Evolutionary conservation across 2,329 filamentous ascomycete species (phyloP), one percentile per base, ranked within the genome.

Genomic region (Colletotrichum destructivum): DNA sequence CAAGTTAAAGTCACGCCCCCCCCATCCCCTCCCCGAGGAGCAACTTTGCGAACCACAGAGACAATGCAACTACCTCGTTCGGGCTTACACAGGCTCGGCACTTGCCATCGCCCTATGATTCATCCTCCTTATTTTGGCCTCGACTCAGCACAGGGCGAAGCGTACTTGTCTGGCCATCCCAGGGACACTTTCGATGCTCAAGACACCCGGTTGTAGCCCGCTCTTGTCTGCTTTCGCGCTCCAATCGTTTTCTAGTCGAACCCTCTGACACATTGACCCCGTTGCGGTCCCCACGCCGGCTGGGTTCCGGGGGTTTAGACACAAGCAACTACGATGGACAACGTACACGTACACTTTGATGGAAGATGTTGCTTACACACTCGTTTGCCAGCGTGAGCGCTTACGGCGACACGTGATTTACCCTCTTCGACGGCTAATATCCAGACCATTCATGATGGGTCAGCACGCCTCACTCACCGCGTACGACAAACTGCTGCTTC

Each of bases 1-100:
- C n/a, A n/a, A n/a, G n/a, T n/a, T n/a, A n/a, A n/a, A n/a, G n/a
- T n/a, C n/a, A n/a, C n/a, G n/a, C n/a, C n/a, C n/a, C n/a, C n/a
- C n/a, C n/a, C n/a, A n/a, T n/a, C n/a, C n/a, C n/a, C n/a, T n/a
- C n/a, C n/a, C n/a, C n/a, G n/a, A n/a, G n/a, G n/a, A n/a, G n/a
- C n/a, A n/a, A n/a, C n/a, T n/a, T n/a, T n/a, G n/a, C 47, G 26
- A 18, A 16, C 52, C 3, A n/a, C 16, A 31, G 5, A 16, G 13
- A 13, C 23, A 26, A 26, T 12, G 5, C 23, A 12, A 21, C 7
- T 12, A 5, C 9, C 23, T 6, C 23, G 21, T 23, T 46, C 16
- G 44, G 44, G 16, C 8, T 18, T 46, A n/a, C 46, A n/a, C n/a
- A 21, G n/a, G 61, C 60, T 64, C 66, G 66, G 46, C 66, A 54